Evolutionary conservation across 768 basidiomycete genomes (phyloP).

Genomic region (Gymnopilus dilepis): DNA sequence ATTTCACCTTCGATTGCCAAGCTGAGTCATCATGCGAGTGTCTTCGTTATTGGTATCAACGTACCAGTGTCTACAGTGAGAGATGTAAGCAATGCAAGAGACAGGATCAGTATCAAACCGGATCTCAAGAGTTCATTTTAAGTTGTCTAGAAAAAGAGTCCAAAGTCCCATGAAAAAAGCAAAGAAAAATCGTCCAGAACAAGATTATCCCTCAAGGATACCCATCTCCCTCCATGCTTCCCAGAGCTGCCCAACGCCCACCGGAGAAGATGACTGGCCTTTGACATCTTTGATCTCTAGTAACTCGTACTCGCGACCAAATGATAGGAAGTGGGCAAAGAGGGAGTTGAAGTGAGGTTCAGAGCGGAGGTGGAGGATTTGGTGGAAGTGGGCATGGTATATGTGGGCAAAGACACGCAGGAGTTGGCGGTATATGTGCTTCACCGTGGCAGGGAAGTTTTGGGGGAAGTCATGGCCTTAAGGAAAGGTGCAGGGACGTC

Average conservation of each 20-base stretch:
- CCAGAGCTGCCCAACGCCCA: slow-evolving; percentile 82
- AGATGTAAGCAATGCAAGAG: too few species aligned
- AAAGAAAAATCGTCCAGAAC: slow-evolving; percentile 7
- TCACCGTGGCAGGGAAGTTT: slow-evolving; percentile 87
- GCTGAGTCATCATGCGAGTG: too few species aligned
- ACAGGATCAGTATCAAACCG: too few species aligned
- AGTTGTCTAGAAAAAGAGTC: background rate
- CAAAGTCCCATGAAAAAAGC: slow-evolving; percentile 4
- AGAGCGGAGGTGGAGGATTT: slow-evolving; percentile 91
- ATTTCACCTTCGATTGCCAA: too few species aligned
- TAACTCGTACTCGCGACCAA: slow-evolving; percentile 93
- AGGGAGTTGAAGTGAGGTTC: slow-evolving; percentile 97
- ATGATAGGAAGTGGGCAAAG: slow-evolving; percentile 97
- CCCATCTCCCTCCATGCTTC: slow-evolving; percentile 95
- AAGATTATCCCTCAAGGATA: slow-evolving; percentile 55
- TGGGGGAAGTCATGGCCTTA: slow-evolving; percentile 89
- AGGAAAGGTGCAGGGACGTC: background rate
- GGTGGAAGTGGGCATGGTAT: slow-evolving; percentile 93
- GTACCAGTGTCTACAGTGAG: too few species aligned
- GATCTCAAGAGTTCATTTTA: too few species aligned
- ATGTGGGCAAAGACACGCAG: slow-evolving; percentile 97
- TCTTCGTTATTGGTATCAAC: too few species aligned
- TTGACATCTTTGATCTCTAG: slow-evolving; percentile 90
- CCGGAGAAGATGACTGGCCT: slow-evolving; percentile 62
- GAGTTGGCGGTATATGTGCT: slow-evolving; percentile 96